Evolutionary conservation across 768 basidiomycete genomes (phyloP).

Genomic region (Mycena galopus): DNA sequence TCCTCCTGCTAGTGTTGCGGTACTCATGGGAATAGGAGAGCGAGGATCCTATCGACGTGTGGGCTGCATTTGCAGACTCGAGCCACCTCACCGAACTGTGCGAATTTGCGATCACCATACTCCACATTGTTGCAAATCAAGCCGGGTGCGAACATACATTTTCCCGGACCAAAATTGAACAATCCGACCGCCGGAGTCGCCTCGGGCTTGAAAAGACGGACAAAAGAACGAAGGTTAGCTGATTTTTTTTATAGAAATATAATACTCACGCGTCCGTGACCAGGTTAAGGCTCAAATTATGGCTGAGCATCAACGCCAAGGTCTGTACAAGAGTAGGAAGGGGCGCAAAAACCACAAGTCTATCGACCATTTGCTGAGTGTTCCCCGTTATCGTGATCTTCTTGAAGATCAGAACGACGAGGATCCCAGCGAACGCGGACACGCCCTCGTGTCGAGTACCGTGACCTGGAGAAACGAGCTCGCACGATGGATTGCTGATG

Average conservation of each 20-base stretch:
- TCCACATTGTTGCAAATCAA: conserved; percentile 8
- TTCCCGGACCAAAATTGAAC: too few species aligned
- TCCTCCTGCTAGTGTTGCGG: not conserved
- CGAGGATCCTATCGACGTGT: not conserved
- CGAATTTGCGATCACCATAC: not conserved
- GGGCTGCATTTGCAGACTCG: not conserved
- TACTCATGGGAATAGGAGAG: not conserved
- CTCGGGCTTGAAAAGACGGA: too few species aligned
- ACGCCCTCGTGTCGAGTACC: not conserved
- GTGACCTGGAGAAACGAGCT: conserved; percentile 4
- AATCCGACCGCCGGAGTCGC: too few species aligned
- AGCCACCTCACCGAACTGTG: not conserved
- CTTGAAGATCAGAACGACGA: conserved; percentile 21
- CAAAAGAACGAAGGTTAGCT: too few species aligned
- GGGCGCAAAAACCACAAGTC: conserved; percentile 16
- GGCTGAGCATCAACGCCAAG: too few species aligned
- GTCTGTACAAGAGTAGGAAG: not conserved
- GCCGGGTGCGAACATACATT: conserved; percentile 3
- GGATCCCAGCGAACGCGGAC: conserved; percentile 12
- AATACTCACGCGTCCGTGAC: too few species aligned
- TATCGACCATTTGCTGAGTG: not conserved
- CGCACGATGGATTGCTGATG: conserved; percentile 9
- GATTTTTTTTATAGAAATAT: too few species aligned
- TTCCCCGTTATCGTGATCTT: conserved; percentile 21
- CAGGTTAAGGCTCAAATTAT: too few species aligned